A percentile compares a stretch with the other conserved stretches of the same genome.
Evolutionary conservation across 257 asterid species (phyloP).

Genomic region (Pogostemon cablin): DNA sequence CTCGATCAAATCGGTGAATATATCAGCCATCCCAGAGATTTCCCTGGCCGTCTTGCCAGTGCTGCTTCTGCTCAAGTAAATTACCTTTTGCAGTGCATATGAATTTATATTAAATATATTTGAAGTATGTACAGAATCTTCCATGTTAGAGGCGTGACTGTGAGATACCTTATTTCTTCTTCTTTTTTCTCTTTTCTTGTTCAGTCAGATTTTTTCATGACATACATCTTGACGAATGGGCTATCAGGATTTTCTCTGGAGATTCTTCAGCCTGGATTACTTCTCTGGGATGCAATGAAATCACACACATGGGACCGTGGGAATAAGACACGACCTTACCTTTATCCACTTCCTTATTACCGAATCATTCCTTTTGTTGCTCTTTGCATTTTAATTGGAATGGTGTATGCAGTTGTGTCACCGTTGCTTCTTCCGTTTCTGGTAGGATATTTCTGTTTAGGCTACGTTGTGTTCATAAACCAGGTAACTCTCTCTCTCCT

Average conservation of each 20-base stretch:
- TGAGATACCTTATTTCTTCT: constrained; percentile 14
- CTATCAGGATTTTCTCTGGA: constrained; percentile 89
- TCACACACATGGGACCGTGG: constrained; percentile 69
- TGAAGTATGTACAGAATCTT: constrained; percentile 10
- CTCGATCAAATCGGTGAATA: constrained; percentile 90
- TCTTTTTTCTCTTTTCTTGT: constrained; percentile 22
- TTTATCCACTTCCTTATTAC: constrained; percentile 78
- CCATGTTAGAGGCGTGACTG: not conserved
- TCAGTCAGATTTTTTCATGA: constrained; percentile 91
- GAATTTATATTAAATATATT: not conserved
- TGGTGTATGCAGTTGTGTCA: constrained; percentile 95
- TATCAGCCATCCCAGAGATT: constrained; percentile 71
- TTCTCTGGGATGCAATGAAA: constrained; percentile 72
- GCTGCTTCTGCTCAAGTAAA: constrained; percentile 89
- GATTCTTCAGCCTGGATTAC: constrained; percentile 94
- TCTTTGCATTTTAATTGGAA: constrained; percentile 77
- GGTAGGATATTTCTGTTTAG: constrained; percentile 79
- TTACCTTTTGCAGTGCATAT: not conserved
- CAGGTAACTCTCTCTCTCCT: constrained; percentile 59
- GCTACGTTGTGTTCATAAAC: constrained; percentile 77
- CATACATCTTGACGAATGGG: constrained; percentile 89
- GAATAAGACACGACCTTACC: constrained; percentile 65
- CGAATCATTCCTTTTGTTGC: constrained; percentile 74
- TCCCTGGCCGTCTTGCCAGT: constrained; percentile 84
- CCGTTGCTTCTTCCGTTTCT: constrained; percentile 91